Conservation (phyloP, 208 protist species). For the Vickermania ingenoplastis region DNA sequence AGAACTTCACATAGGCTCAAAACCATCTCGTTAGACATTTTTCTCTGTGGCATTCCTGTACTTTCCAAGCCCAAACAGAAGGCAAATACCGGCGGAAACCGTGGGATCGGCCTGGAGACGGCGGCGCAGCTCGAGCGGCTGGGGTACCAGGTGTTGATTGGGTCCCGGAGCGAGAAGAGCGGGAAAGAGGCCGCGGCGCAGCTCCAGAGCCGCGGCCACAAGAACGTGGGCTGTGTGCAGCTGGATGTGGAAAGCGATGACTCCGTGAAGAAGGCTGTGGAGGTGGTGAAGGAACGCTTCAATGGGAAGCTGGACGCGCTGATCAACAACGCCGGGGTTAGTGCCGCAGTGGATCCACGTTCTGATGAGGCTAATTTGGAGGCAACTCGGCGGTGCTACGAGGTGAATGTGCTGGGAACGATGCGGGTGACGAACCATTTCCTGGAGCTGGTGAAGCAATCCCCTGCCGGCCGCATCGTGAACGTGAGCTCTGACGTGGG, state of each 20-base stretch:
- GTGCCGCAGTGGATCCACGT: conserved; percentile 16
- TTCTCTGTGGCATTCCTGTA: too few relatives aligned
- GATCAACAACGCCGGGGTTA: conserved; percentile 66
- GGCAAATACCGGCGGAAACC: conserved; percentile 74
- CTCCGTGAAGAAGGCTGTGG: conserved; percentile 34
- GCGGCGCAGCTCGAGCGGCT: conserved; percentile 40
- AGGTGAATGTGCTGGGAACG: conserved; percentile 49
- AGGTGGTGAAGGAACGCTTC: conserved; percentile 21
- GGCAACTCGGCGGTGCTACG: conserved; percentile 22
- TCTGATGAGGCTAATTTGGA: too few relatives aligned
- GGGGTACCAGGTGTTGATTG: conserved; percentile 55
- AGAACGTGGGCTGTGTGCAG: conserved; percentile 24
- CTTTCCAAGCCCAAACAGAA: too few relatives aligned
- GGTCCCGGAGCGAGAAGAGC: conserved; percentile 21
- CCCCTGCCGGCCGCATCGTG: conserved; percentile 54
- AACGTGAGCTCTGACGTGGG: conserved; percentile 63
- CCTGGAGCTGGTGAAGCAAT: conserved; percentile 41
- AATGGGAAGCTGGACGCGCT: conserved; percentile 44
- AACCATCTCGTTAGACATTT: too few relatives aligned
- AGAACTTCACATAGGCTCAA: too few relatives aligned
- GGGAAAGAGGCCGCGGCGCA: conserved; percentile 30
- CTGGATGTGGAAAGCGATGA: conserved; percentile 35
- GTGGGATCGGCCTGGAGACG: conserved; percentile 71
- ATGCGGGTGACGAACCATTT: conserved; percentile 59
- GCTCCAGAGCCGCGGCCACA: conserved; percentile 20